Percentiles rank a stretch among this genome's conserved stretches.
phyloP scores from a whole-genome alignment of 1,284 basidiomycete species.

The Tilletia setariae region DNA sequence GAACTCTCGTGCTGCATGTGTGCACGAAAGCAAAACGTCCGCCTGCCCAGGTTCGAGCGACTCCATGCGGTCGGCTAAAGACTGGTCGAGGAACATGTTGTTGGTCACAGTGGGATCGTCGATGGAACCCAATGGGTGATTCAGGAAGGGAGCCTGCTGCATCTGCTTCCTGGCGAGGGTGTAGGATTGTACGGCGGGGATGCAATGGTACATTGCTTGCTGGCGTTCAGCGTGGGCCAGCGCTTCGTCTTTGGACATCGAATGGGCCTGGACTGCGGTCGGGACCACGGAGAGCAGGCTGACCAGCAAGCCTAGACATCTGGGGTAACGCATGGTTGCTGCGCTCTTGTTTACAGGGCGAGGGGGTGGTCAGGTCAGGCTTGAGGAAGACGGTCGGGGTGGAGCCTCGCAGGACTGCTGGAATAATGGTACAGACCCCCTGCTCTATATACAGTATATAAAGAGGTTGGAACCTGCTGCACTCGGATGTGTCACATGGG shows the following conservation, averaged over 20 bases:
- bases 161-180: conserved; percentile 50
- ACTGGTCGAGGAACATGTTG: conserved; percentile 33
- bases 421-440: too few species aligned
- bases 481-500: too few species aligned
- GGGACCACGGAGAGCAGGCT: not conserved
- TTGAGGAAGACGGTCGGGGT: too few species aligned
- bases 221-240: conserved; percentile 47
- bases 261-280: conserved; percentile 37
- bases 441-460: too few species aligned
- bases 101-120: conserved; percentile 27
- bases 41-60: conserved; percentile 29
- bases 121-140: not conserved
- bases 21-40: too few species aligned
- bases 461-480: too few species aligned
- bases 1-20: conserved; percentile 21
- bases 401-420: too few species aligned
- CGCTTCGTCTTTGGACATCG: conserved; percentile 49
- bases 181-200: conserved; percentile 54
- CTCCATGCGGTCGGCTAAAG: conserved; percentile 13
- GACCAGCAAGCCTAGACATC: too few species aligned
- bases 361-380: too few species aligned
- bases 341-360: too few species aligned
- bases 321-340: too few species aligned
- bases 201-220: conserved; percentile 55
- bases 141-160: conserved; percentile 23